Percentiles rank a stretch among this genome's conserved stretches.
These are phyloP conservation scores for Rhodotorula taiwanensis DNA, from an alignment of 768 basidiomycete species.

Conservation along the genomic window DNA sequence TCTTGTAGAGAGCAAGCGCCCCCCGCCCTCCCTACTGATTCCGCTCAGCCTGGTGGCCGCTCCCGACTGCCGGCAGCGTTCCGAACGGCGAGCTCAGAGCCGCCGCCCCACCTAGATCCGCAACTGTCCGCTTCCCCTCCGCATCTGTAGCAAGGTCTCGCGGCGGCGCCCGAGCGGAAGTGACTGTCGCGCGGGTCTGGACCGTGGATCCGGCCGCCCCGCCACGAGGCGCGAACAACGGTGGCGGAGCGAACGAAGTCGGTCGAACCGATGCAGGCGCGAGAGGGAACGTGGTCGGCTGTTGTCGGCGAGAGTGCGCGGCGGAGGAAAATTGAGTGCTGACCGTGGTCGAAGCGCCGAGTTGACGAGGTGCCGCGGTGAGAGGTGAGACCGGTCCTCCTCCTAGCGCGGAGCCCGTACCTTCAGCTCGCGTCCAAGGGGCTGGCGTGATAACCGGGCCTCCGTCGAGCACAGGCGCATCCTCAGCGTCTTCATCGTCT, in stretches of 20 bases:
- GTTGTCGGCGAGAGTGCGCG: not conserved
- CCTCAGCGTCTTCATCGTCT: not conserved
- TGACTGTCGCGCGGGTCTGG: not conserved
- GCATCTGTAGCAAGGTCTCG: not conserved
- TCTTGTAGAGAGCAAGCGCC: no score
- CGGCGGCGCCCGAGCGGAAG: not conserved
- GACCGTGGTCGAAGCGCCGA: not conserved
- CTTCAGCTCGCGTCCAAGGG: not conserved
- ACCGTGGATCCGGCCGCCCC: no score
- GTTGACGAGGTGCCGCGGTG: not conserved
- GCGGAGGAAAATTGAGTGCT: not conserved
- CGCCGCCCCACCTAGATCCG: constrained; percentile 24
- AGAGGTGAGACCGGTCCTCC: not conserved
- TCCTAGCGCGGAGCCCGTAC: not conserved
- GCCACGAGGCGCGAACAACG: constrained; percentile 10
- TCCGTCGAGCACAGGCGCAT: not conserved
- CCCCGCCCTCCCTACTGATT: no score
- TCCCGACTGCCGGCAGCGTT: constrained; percentile 1
- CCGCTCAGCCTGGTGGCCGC: no score
- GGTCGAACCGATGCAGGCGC: not conserved
- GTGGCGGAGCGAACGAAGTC: constrained; percentile 9
- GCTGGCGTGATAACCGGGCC: not conserved
- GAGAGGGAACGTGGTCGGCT: not conserved
- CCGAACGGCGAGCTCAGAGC: constrained; percentile 29
- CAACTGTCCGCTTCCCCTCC: not conserved